Percentiles rank a stretch among this genome's conserved stretches.
phyloP scores from a whole-genome alignment of 371 early-diverging fungal genomes.

The Entomophthora muscae region DNA sequence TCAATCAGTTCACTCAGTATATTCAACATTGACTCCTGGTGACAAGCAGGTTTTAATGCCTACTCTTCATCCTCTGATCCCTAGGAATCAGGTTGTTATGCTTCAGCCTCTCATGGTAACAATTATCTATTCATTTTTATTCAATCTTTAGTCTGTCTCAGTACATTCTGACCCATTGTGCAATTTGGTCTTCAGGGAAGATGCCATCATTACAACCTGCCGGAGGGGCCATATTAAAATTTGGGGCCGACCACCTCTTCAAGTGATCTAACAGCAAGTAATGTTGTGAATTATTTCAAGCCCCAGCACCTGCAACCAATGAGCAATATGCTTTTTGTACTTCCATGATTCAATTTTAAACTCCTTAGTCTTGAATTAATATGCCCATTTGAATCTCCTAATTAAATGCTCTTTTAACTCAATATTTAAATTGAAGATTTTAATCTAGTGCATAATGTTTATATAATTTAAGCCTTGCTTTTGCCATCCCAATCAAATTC shows the following conservation, averaged over 20 bases:
- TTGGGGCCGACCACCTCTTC: constrained; percentile 52
- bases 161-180: constrained; percentile 58
- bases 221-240: constrained; percentile 55
- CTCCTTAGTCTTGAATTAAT: too few relatives aligned
- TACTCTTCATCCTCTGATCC: constrained; percentile 35
- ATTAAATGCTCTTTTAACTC: too few relatives aligned
- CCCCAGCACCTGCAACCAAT: too few relatives aligned
- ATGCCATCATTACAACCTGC: constrained; percentile 67
- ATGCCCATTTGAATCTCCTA: too few relatives aligned
- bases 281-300: too few relatives aligned
- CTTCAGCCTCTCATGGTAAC: constrained; percentile 56
- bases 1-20: constrained; percentile 10
- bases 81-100: constrained; percentile 50
- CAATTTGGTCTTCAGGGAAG: constrained; percentile 59
- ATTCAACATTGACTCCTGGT: constrained; percentile 7
- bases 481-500: too few relatives aligned
- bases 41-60: constrained; percentile 8
- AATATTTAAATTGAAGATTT: too few relatives aligned
- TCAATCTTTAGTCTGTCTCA: constrained; percentile 21
- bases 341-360: too few relatives aligned
- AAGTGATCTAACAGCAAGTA: too few relatives aligned
- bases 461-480: too few relatives aligned
- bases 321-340: too few relatives aligned
- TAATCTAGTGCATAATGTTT: too few relatives aligned
- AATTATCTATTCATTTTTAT: constrained; percentile 2